Conservation (phyloP, 208 protist genomes). For the Trypanosoma theileri region DNA sequence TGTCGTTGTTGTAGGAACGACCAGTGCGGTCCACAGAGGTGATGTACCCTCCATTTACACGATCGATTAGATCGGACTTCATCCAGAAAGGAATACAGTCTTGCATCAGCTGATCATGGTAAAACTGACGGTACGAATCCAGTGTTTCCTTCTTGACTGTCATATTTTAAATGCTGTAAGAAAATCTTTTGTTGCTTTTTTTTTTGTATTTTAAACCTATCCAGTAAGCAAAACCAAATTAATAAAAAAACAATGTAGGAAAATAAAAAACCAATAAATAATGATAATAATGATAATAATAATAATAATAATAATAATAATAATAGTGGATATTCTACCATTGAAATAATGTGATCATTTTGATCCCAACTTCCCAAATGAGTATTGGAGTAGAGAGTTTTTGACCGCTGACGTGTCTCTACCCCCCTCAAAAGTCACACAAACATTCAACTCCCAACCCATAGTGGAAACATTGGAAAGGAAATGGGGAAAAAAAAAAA, state of each 20-base stretch:
- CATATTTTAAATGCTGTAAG: not conserved
- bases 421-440: too few relatives aligned
- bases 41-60: slow-evolving; percentile 14
- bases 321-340: too few relatives aligned
- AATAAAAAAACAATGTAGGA: not conserved
- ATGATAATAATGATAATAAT: too few relatives aligned
- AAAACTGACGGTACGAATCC: slow-evolving; percentile 13
- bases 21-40: slow-evolving; percentile 14
- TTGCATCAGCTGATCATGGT: slow-evolving; percentile 13
- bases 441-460: too few relatives aligned
- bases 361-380: too few relatives aligned
- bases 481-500: not conserved
- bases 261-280: too few relatives aligned
- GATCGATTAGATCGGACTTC: slow-evolving; percentile 19
- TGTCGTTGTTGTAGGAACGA: slow-evolving; percentile 15
- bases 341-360: too few relatives aligned
- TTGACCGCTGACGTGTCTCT: too few relatives aligned
- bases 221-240: slow-evolving; percentile 3
- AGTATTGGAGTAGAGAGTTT: too few relatives aligned
- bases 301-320: too few relatives aligned
- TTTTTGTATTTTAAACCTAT: not conserved
- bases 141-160: slow-evolving; percentile 19
- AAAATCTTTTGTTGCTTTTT: not conserved
- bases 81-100: slow-evolving; percentile 20
- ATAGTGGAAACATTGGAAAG: too few relatives aligned